Conservation (phyloP, 768 basidiomycete genomes). For the Erythrobasidium yunnanense region DNA sequence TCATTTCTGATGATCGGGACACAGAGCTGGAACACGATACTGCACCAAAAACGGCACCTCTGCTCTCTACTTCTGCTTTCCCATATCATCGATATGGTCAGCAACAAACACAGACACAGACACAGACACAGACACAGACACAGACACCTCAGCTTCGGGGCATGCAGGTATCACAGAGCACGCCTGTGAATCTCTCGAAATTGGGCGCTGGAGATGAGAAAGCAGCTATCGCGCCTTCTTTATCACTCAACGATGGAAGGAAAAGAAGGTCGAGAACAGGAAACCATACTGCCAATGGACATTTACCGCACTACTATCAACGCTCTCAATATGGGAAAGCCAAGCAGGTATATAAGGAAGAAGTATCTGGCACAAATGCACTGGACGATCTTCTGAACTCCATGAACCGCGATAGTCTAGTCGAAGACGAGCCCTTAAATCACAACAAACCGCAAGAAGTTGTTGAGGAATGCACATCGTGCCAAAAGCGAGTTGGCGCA, state of each 20-base stretch:
- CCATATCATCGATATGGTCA: neutral
- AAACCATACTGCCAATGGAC: too few species aligned
- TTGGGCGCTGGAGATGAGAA: neutral
- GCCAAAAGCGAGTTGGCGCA: neutral
- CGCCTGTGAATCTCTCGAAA: neutral
- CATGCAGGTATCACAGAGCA: neutral
- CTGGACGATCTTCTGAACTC: slow-evolving; percentile 14
- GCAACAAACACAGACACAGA: neutral
- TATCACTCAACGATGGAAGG: neutral
- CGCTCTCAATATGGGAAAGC: neutral
- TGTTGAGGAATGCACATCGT: slow-evolving; percentile 1
- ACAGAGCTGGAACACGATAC: neutral
- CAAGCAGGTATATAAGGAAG: neutral
- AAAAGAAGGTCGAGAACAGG: neutral
- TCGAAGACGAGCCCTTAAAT: neutral
- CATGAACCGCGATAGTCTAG: slow-evolving; percentile 20
- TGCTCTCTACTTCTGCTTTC: neutral
- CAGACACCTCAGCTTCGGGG: neutral
- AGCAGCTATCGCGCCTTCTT: neutral
- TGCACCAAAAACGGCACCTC: neutral
- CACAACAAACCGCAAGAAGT: neutral
- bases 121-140: neutral
- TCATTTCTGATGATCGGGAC: slow-evolving; percentile 11
- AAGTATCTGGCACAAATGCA: neutral
- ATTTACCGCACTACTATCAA: neutral